Conservation (phyloP, 768 basidiomycete species). For the Tulasnella sp. region DNA sequence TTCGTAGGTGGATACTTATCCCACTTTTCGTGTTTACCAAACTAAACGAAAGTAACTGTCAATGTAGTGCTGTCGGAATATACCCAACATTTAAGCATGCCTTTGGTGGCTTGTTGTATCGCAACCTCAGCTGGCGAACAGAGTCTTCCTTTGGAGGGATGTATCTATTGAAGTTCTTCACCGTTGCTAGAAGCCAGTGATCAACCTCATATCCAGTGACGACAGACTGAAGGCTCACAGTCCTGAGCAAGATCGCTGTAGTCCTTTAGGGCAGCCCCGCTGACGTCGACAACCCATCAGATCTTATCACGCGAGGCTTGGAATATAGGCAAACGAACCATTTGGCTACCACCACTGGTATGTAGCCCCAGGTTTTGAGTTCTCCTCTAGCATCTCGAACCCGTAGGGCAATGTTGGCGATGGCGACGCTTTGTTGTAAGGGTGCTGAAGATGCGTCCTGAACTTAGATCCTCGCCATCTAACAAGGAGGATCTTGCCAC, state of each 20-base stretch:
- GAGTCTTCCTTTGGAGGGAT: background rate
- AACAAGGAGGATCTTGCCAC: background rate
- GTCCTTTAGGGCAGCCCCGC: slow-evolving; percentile 4
- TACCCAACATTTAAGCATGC: background rate
- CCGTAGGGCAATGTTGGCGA: background rate
- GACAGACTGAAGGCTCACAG: background rate
- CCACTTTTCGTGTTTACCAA: slow-evolving; percentile 7
- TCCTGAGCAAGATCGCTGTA: slow-evolving; percentile 2
- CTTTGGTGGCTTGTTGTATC: slow-evolving; percentile 1
- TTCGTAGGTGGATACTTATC: background rate
- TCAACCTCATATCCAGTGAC: background rate
- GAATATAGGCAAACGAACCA: background rate
- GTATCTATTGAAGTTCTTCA: background rate
- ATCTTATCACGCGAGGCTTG: background rate
- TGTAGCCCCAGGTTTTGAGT: background rate
- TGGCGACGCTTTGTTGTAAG: slow-evolving; percentile 14
- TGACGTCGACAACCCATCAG: background rate
- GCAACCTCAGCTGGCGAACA: background rate
- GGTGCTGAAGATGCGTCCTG: background rate
- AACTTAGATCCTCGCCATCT: background rate
- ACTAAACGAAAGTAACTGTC: background rate
- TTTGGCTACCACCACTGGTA: slow-evolving; percentile 18
- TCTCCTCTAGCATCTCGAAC: slow-evolving; percentile 21
- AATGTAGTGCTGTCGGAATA: background rate
- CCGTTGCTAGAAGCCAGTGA: background rate